Percentiles rank a stretch among this genome's conserved stretches.
These are phyloP conservation scores for Malania oleifera DNA, from an alignment of 164 flowering plant genomes.

Conservation along the genomic window DNA sequence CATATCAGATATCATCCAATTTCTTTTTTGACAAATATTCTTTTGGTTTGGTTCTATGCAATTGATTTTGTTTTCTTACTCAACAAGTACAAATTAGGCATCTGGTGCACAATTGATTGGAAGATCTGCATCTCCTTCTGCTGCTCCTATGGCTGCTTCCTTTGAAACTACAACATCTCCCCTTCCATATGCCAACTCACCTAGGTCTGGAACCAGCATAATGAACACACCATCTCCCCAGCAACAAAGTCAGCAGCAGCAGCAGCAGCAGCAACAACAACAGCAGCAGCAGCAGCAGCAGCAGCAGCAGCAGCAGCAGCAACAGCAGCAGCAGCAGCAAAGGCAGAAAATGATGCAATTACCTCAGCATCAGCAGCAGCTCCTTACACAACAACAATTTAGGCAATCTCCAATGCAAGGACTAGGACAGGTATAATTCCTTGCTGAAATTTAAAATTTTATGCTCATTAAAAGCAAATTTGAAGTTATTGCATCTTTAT, in stretches of 20 bases:
- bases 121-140: slow-evolving; percentile 92
- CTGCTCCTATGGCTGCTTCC: slow-evolving; percentile 41
- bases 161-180: slow-evolving; percentile 81
- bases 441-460: neutral
- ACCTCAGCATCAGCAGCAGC: slow-evolving; percentile 76
- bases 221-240: slow-evolving; percentile 97
- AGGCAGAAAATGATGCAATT: slow-evolving; percentile 66
- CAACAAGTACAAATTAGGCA: slow-evolving; percentile 32
- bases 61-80: neutral
- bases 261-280: slow-evolving; percentile 52
- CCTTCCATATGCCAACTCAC: slow-evolving; percentile 87
- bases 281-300: slow-evolving; percentile 51
- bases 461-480: neutral
- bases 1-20: too few relatives aligned
- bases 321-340: slow-evolving; percentile 49
- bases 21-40: too few relatives aligned
- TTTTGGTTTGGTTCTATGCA: too few relatives aligned
- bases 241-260: slow-evolving; percentile 66
- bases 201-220: slow-evolving; percentile 70
- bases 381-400: slow-evolving; percentile 78
- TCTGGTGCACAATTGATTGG: slow-evolving; percentile 74
- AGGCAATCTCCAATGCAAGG: slow-evolving; percentile 71
- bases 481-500: neutral
- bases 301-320: slow-evolving; percentile 48
- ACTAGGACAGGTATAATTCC: slow-evolving; percentile 54